Conservation (phyloP, 495 filamentous ascomycete species). For the Neurospora discreta region DNA sequence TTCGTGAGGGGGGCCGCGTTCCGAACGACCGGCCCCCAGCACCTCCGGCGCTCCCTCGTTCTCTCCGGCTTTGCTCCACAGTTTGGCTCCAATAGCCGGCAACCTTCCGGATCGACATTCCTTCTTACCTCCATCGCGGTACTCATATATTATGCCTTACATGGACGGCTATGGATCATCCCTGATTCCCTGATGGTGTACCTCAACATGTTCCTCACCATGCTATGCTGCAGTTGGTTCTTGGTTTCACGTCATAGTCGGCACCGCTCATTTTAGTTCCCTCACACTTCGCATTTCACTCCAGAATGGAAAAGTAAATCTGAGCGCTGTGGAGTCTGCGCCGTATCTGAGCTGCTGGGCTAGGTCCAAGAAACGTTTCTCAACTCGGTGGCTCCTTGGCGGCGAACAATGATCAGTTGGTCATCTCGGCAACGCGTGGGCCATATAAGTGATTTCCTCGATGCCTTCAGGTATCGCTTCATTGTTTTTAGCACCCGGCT, state of each 20-base stretch:
- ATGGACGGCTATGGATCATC: too few species aligned
- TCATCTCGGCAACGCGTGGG: not conserved
- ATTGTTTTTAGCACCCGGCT: not conserved
- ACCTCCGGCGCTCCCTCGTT: not conserved
- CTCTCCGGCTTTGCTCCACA: not conserved
- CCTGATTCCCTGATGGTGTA: too few species aligned
- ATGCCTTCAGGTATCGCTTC: not conserved
- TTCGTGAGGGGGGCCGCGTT: not conserved
- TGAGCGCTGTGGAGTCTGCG: not conserved
- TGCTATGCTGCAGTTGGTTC: not conserved
- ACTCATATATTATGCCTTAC: too few species aligned
- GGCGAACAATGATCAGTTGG: not conserved
- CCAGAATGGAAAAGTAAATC: not conserved
- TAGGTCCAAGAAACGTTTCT: not conserved
- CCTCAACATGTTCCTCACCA: too few species aligned
- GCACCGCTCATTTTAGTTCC: not conserved
- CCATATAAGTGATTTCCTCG: not conserved
- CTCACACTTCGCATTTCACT: not conserved
- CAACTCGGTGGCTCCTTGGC: not conserved
- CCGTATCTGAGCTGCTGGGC: too few species aligned
- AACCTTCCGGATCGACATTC: not conserved
- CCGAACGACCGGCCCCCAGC: not conserved
- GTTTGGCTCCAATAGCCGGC: not conserved
- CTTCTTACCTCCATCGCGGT: too few species aligned
- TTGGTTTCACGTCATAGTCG: not conserved